Percentiles rank a stretch among this genome's conserved stretches.
phyloP scores from a whole-genome alignment of 2,329 filamentous ascomycete genomes.

The Fusarium drepaniforme region DNA sequence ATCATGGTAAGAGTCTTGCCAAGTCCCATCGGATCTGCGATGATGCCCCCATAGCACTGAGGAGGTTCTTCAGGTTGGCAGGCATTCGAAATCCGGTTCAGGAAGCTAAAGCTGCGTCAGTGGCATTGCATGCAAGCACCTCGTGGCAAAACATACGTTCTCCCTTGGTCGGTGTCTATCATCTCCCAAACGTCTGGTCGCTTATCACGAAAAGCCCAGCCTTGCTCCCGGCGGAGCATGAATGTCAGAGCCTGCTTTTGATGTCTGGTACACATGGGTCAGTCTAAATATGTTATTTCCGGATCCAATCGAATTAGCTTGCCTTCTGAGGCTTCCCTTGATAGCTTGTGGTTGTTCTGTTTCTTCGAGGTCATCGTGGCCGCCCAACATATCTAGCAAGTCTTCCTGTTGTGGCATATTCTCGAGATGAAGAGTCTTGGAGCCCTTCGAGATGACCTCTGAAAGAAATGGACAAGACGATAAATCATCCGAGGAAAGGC shows the following conservation, averaged over 20 bases:
- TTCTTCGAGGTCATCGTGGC: slow-evolving; percentile 44
- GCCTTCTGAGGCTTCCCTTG: slow-evolving; percentile 41
- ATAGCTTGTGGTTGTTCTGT: slow-evolving; percentile 44
- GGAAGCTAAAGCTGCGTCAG: slow-evolving; percentile 35
- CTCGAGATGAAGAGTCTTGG: slow-evolving; percentile 3
- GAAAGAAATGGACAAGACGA: neutral
- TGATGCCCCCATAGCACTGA: slow-evolving; percentile 56
- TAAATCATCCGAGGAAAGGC: slow-evolving; percentile 39
- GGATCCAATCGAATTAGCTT: neutral
- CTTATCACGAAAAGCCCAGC: slow-evolving; percentile 47
- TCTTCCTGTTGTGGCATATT: slow-evolving; percentile 26
- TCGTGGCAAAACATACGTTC: slow-evolving; percentile 23
- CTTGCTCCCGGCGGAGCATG: slow-evolving; percentile 53
- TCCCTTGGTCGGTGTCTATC: slow-evolving; percentile 28
- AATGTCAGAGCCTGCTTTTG: slow-evolving; percentile 59
- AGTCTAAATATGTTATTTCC: neutral
- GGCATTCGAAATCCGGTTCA: slow-evolving; percentile 49
- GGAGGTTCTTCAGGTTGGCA: slow-evolving; percentile 47
- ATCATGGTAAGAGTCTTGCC: slow-evolving; percentile 61
- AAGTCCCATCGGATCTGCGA: slow-evolving; percentile 61
- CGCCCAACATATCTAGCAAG: slow-evolving; percentile 42
- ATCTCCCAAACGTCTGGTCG: slow-evolving; percentile 51
- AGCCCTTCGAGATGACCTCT: neutral
- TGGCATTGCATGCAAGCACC: too few species aligned
- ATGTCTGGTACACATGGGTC: slow-evolving; percentile 46